phyloP scores from a whole-genome alignment of 805 yeast genomes.

The Saturnispora sekii region DNA sequence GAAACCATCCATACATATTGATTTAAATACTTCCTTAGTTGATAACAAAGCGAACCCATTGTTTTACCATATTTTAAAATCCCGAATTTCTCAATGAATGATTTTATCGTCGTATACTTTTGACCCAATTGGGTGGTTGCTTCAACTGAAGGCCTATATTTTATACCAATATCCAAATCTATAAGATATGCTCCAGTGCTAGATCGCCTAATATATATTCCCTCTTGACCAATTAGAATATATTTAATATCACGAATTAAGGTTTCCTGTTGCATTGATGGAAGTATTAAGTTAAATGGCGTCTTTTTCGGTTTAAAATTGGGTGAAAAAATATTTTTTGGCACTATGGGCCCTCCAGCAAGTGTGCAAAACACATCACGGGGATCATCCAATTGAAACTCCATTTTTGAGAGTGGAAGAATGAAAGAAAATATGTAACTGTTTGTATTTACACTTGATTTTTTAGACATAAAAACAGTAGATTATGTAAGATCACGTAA shows the following conservation, averaged over 20 bases:
- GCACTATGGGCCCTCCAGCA: neutral
- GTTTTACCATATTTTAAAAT: constrained; percentile 54
- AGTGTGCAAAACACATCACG: neutral
- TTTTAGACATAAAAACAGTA: too few relatives aligned
- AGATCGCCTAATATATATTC: constrained; percentile 61
- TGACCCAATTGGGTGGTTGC: constrained; percentile 55
- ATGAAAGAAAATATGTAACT: neutral
- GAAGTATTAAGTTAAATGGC: constrained; percentile 13
- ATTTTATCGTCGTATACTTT: constrained; percentile 44
- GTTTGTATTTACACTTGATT: neutral
- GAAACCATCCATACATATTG: constrained; percentile 27
- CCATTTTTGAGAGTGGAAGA: neutral
- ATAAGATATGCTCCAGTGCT: constrained; percentile 57
- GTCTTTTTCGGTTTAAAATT: neutral
- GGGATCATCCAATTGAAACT: neutral
- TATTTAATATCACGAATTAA: constrained; percentile 61
- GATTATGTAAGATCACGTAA: too few relatives aligned
- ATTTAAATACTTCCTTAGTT: constrained; percentile 38
- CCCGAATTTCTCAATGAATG: constrained; percentile 54
- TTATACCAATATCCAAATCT: constrained; percentile 61
- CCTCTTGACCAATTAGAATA: constrained; percentile 67
- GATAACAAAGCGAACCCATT: constrained; percentile 61
- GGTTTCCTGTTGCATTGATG: constrained; percentile 50
- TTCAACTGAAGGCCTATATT: constrained; percentile 60
- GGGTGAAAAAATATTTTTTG: neutral